Base-by-base conservation (phyloP, 768 basidiomycete species). In the Piloderma croceum region DNA sequence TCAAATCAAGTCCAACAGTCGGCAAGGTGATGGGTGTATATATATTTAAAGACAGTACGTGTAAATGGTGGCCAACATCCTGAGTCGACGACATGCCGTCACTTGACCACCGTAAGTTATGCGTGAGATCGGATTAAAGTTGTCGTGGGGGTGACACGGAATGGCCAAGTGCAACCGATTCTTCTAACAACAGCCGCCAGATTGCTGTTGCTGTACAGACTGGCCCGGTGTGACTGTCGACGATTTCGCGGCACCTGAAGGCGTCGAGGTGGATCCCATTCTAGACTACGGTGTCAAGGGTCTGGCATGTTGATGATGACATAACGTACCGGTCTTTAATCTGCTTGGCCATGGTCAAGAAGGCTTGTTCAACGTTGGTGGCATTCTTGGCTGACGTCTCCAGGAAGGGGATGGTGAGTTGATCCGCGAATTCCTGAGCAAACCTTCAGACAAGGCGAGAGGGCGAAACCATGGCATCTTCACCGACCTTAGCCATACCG, bases 371-470 rank as follows among this genome's bases (percentile, higher is more conserved):
- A 45, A 99, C 96, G 53, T 96, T 96, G 46, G 92, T 93, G 39
- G 93, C 90, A 55, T 88, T 91, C 86, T 98, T 98, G 24, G 96
- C 96, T n/a, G 88, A 91, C 10, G 96, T 99, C 73, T 99, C 96
- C 59, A 99, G 69, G 83, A 96, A 98, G 34, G 90, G 84, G 52
- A 99, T 84, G 46, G 73, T 75, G 50, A 98, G 73, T 60, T 97
- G 92, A 59, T 97, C 91, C 20, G 96, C 90, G 56, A 98, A 88
- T 74, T 94, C 90, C 80, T 94, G 47, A 0, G 37, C 19, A 23
- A 39, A 46, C n/a, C n/a, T n/a, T n/a, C n/a, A 38, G 18, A 39
- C 29, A 33, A n/a, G 38, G 9, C n/a, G 21, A 1, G 24, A 41
- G 5, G 24, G 22, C 20, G 34, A 17, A 13, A 18, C 43, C 7